Evolutionary conservation across 2,329 filamentous ascomycete species (phyloP).

Genomic region (Pestalotiopsis sp.): DNA sequence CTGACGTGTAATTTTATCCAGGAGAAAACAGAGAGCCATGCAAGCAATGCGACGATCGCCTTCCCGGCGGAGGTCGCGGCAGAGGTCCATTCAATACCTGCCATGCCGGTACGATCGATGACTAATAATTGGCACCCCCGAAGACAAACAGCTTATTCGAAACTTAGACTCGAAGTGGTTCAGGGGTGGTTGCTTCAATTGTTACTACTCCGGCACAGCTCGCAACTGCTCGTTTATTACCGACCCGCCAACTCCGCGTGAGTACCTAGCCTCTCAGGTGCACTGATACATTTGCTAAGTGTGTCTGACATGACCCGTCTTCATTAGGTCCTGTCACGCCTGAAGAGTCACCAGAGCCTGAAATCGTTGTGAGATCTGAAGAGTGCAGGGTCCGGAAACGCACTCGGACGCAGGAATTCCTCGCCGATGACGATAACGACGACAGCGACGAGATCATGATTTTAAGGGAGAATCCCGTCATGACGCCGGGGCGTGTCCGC

Average conservation of each 20-base stretch:
- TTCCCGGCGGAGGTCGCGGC: neutral
- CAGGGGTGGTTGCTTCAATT: neutral
- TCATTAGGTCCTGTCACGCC: too few relatives aligned
- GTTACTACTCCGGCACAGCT: neutral
- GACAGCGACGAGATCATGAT: neutral
- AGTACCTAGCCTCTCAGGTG: too few relatives aligned
- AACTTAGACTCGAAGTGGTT: neutral
- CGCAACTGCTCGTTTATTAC: neutral
- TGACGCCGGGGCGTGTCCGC: neutral
- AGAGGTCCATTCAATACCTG: neutral
- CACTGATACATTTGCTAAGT: too few relatives aligned
- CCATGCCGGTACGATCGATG: neutral
- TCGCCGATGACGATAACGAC: neutral
- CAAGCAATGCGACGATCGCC: neutral
- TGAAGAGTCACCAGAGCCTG: too few relatives aligned
- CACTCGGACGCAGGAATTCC: too few relatives aligned
- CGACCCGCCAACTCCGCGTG: neutral
- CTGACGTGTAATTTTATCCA: neutral
- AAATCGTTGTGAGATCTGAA: too few relatives aligned
- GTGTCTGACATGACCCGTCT: too few relatives aligned
- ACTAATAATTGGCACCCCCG: too few relatives aligned
- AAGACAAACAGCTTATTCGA: too few relatives aligned
- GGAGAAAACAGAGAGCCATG: neutral
- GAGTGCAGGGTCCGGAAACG: too few relatives aligned
- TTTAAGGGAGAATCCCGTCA: neutral